A percentile compares a stretch with the other conserved stretches of the same genome.
Conservation (phyloP, 1,284 basidiomycete genomes). For the Kalmanozyma brasiliensis region DNA sequence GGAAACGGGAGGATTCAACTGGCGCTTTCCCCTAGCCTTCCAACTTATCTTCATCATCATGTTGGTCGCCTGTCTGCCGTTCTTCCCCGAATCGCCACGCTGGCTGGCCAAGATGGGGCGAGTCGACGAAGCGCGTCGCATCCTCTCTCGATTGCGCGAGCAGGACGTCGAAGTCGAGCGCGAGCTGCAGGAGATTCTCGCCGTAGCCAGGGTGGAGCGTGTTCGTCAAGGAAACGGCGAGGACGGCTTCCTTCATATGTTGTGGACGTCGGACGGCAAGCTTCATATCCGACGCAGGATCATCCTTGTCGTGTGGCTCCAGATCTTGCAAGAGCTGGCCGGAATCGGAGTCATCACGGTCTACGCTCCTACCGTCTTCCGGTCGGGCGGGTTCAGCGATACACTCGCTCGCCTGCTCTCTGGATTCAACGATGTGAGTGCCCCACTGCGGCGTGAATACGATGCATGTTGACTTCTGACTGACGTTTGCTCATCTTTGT, state of each 20-base stretch:
- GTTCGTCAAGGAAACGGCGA: constrained; percentile 24
- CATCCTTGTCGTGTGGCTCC: constrained; percentile 24
- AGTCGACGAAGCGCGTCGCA: constrained; percentile 30
- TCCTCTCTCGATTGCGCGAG: constrained; percentile 23
- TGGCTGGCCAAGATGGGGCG: constrained; percentile 39
- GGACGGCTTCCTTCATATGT: constrained; percentile 17
- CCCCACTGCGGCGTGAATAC: too few relatives aligned
- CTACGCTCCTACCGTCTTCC: constrained; percentile 35
- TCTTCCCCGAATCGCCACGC: constrained; percentile 32
- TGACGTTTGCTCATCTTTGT: neutral
- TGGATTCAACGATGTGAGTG: constrained; percentile 30
- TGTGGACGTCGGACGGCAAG: constrained; percentile 15
- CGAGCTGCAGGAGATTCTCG: constrained; percentile 26
- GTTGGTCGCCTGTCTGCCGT: constrained; percentile 19
- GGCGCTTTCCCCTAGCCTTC: constrained; percentile 31
- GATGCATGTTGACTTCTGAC: too few relatives aligned
- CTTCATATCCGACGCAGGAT: constrained; percentile 32
- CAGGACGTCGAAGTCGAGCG: constrained; percentile 13
- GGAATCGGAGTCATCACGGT: constrained; percentile 35
- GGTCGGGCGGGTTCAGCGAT: constrained; percentile 29
- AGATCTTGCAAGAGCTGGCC: constrained; percentile 30
- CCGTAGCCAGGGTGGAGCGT: constrained; percentile 23
- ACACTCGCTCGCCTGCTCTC: constrained; percentile 23
- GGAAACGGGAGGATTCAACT: constrained; percentile 26
- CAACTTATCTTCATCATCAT: constrained; percentile 29